Percentiles rank a stretch among this genome's conserved stretches.
These are phyloP conservation scores for Comarum palustre DNA, from an alignment of 306 rosid species.

Conservation along the genomic window DNA sequence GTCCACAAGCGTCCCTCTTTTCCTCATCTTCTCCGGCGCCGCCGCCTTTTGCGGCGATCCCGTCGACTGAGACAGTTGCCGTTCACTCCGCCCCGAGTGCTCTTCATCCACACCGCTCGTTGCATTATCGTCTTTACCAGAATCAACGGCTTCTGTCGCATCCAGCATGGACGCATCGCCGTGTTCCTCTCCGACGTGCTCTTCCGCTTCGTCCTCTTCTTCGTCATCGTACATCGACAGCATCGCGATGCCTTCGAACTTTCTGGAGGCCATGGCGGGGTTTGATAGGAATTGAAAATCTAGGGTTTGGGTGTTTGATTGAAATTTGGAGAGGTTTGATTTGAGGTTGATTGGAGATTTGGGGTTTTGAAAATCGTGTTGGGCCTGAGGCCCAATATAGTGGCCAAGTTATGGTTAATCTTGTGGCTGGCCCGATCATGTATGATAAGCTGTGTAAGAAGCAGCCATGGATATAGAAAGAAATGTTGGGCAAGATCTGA, in stretches of 20 bases:
- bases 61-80: constrained; percentile 7
- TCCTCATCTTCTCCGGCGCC: constrained; percentile 22
- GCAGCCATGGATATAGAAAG: too few relatives aligned
- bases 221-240: constrained; percentile 70
- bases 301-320: background rate
- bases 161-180: background rate
- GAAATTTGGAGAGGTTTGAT: background rate
- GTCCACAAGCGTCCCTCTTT: constrained; percentile 71
- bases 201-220: constrained; percentile 50
- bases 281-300: background rate
- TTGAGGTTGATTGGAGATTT: background rate
- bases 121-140: constrained; percentile 17
- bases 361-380: background rate
- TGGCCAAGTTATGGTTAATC: too few relatives aligned
- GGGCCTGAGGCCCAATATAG: too few relatives aligned
- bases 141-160: background rate
- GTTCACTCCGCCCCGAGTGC: constrained; percentile 36
- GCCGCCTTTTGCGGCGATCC: constrained; percentile 36
- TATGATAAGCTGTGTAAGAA: too few relatives aligned
- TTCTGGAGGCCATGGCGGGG: constrained; percentile 59
- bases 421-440: too few relatives aligned
- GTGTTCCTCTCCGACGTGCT: background rate
- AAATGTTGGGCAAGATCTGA: too few relatives aligned
- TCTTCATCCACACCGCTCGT: constrained; percentile 23
- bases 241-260: constrained; percentile 73